A percentile compares a stretch with the other conserved stretches of the same genome.
Evolutionary conservation across 169 alveolate genomes (phyloP).

Genomic region (Plasmodium vinckei): DNA sequence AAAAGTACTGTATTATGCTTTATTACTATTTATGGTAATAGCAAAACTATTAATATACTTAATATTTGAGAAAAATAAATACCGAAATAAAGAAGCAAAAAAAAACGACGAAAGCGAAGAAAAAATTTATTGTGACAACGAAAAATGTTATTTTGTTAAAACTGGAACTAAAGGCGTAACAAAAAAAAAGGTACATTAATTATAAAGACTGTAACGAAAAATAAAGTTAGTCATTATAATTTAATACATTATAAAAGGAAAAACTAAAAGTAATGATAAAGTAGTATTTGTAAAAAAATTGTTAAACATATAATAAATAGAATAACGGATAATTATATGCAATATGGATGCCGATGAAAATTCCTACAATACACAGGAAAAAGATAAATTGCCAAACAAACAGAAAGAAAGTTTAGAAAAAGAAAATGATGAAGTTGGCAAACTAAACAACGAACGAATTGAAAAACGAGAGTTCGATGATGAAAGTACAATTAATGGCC

Average conservation of each 20-base stretch:
- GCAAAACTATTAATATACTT: slow-evolving; percentile 43
- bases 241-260: too few species aligned
- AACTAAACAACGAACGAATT: not conserved
- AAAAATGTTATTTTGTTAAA: slow-evolving; percentile 30
- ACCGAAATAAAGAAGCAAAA: slow-evolving; percentile 12
- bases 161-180: slow-evolving; percentile 2
- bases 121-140: slow-evolving; percentile 13
- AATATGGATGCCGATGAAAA: not conserved
- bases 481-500: not conserved
- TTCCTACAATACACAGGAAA: not conserved
- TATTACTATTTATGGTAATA: slow-evolving; percentile 23
- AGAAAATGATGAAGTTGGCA: not conserved
- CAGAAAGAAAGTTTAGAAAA: not conserved
- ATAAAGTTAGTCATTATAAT: not conserved
- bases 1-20: slow-evolving; percentile 18
- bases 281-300: not conserved
- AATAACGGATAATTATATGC: not conserved
- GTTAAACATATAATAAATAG: not conserved
- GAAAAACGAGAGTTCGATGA: slow-evolving; percentile 2
- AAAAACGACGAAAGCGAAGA: slow-evolving; percentile 3
- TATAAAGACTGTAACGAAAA: slow-evolving; percentile 5
- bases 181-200: slow-evolving; percentile 1
- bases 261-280: too few species aligned
- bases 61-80: slow-evolving; percentile 17
- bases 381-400: not conserved